Evolutionary conservation across 495 filamentous ascomycete species (phyloP).

Genomic region (Tuber microsphaerosporum): DNA sequence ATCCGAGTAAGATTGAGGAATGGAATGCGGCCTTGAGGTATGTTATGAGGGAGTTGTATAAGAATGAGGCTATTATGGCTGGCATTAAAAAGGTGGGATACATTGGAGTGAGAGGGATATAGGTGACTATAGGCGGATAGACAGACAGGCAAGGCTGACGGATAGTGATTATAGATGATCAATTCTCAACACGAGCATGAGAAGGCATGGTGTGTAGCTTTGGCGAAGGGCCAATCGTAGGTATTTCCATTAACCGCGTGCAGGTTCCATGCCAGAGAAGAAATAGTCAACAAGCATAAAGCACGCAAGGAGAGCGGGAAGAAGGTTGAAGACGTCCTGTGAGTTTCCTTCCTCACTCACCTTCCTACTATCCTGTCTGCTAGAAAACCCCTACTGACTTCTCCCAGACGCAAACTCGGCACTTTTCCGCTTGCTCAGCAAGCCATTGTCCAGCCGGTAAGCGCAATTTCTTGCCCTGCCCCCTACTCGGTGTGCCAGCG

Average conservation of each 20-base stretch:
- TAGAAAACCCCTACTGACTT: slow-evolving; percentile 10
- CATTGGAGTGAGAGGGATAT: background rate
- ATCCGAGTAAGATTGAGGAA: slow-evolving; percentile 57
- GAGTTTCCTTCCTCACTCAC: slow-evolving; percentile 18
- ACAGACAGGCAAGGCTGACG: slow-evolving; percentile 15
- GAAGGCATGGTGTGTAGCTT: slow-evolving; percentile 52
- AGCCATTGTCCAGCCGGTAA: slow-evolving; percentile 28
- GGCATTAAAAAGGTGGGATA: slow-evolving; percentile 44
- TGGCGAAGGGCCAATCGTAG: background rate
- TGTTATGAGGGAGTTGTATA: slow-evolving; percentile 54
- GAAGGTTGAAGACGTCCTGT: slow-evolving; percentile 49
- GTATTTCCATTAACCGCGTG: background rate
- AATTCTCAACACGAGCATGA: slow-evolving; percentile 59
- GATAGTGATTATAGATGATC: slow-evolving; percentile 52
- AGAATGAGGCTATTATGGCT: slow-evolving; percentile 47
- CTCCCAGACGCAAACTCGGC: slow-evolving; percentile 36
- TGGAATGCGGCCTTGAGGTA: slow-evolving; percentile 58
- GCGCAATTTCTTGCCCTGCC: background rate
- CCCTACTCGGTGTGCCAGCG: background rate
- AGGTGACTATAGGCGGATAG: slow-evolving; percentile 3
- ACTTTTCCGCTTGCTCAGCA: slow-evolving; percentile 45
- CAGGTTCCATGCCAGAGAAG: slow-evolving; percentile 47
- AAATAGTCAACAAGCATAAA: slow-evolving; percentile 49
- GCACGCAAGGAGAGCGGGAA: slow-evolving; percentile 49
- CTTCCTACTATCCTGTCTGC: background rate